A percentile compares a stretch with the other conserved stretches of the same genome.
phyloP scores from a whole-genome alignment of 2,329 filamentous ascomycete genomes.

The Volutella citrinella region DNA sequence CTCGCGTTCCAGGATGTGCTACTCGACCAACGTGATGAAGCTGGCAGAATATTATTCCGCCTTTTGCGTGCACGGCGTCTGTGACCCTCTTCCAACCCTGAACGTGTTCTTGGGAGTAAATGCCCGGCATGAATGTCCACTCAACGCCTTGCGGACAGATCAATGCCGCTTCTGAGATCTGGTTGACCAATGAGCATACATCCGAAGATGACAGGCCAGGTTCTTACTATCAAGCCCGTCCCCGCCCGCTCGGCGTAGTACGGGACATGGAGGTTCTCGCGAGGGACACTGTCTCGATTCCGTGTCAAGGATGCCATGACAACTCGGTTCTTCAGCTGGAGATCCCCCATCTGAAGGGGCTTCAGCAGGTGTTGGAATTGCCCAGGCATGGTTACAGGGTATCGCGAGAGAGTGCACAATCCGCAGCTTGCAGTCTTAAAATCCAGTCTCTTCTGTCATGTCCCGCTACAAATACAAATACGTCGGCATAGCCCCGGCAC shows the following conservation, averaged over 20 bases:
- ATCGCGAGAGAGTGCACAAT: too few species aligned
- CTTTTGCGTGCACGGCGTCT: constrained; percentile 6
- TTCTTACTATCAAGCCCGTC: neutral
- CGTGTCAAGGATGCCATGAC: constrained; percentile 4
- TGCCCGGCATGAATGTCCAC: constrained; percentile 4
- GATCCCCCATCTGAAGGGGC: constrained; percentile 3
- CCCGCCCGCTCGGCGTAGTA: constrained; percentile 2
- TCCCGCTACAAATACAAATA: too few species aligned
- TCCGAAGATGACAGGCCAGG: too few species aligned
- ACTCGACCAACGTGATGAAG: constrained; percentile 4
- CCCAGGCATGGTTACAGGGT: neutral
- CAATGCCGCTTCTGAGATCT: constrained; percentile 4
- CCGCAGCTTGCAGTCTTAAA: too few species aligned
- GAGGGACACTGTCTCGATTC: constrained; percentile 3
- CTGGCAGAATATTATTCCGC: constrained; percentile 2
- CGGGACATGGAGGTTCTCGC: constrained; percentile 1
- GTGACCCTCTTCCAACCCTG: constrained; percentile 5
- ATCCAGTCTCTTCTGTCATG: too few species aligned
- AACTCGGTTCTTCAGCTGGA: constrained; percentile 3
- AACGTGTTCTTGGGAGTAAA: constrained; percentile 2
- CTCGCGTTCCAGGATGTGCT: constrained; percentile 3
- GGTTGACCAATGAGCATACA: too few species aligned
- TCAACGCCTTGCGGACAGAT: constrained; percentile 5
- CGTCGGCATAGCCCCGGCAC: too few species aligned
- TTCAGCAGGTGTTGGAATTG: neutral